These are phyloP conservation scores for Sporothrix sp. DNA, from an alignment of 2,329 filamentous ascomycete species.

Conservation along the genomic window DNA sequence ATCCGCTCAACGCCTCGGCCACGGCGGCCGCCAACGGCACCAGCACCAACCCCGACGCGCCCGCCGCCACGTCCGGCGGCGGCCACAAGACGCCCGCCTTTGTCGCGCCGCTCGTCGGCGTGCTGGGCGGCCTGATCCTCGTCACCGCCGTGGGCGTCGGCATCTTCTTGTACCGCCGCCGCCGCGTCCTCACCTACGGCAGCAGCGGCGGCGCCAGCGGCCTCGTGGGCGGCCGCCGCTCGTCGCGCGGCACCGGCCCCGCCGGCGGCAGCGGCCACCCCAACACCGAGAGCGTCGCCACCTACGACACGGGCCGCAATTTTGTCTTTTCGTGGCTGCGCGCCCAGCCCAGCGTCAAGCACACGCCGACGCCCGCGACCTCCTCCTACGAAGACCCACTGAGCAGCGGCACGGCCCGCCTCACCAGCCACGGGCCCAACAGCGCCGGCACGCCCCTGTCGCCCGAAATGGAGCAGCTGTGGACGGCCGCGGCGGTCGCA, in stretches of 20 bases:
- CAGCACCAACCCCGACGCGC: slow-evolving; percentile 21
- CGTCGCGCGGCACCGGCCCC: slow-evolving; percentile 18
- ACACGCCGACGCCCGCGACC: slow-evolving; percentile 36
- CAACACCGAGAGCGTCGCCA: slow-evolving; percentile 29
- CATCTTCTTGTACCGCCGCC: slow-evolving; percentile 43
- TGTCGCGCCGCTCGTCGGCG: slow-evolving; percentile 52
- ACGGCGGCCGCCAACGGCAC: not conserved
- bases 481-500: not conserved
- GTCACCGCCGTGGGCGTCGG: slow-evolving; percentile 42
- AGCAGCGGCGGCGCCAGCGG: not conserved
- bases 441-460: slow-evolving; percentile 22
- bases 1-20: slow-evolving; percentile 28
- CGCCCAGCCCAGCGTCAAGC: slow-evolving; percentile 32
- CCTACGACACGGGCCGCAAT: slow-evolving; percentile 37
- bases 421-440: not conserved
- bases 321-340: slow-evolving; percentile 45
- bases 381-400: slow-evolving; percentile 20
- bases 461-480: slow-evolving; percentile 29
- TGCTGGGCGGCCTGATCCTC: slow-evolving; percentile 49
- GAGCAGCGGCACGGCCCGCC: not conserved
- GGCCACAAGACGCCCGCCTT: slow-evolving; percentile 40
- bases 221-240: not conserved
- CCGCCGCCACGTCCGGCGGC: slow-evolving; percentile 3
- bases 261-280: not conserved
- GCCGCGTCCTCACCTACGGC: slow-evolving; percentile 29